phyloP scores from a whole-genome alignment of 2,329 filamentous ascomycete genomes.

The Pseudocercospora cruenta region DNA sequence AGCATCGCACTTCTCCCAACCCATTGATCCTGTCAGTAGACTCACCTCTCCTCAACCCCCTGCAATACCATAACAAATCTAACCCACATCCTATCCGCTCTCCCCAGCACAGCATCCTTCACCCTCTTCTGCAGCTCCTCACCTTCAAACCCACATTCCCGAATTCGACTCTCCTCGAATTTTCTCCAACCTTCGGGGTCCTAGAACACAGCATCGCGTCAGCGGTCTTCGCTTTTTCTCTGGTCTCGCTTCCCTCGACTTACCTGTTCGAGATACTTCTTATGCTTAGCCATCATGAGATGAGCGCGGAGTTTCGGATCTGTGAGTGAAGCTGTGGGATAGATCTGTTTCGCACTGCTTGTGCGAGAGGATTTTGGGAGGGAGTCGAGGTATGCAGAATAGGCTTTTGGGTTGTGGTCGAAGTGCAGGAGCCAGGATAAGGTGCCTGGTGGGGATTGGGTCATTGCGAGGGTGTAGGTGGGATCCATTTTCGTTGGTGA shows the following conservation, averaged over 20 bases:
- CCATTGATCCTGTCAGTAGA: neutral
- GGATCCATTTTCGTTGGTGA: neutral
- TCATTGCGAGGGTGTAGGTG: neutral
- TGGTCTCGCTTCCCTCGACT: neutral
- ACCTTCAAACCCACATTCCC: neutral
- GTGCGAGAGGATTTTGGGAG: slow-evolving; percentile 1
- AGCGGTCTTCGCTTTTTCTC: too few species aligned
- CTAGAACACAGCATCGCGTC: neutral
- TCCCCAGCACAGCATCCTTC: neutral
- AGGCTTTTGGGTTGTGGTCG: slow-evolving; percentile 1
- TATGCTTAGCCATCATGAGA: slow-evolving; percentile 8
- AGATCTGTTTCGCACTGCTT: neutral
- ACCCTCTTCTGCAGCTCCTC: neutral
- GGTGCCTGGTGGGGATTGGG: slow-evolving; percentile 4
- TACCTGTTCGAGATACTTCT: slow-evolving; percentile 6
- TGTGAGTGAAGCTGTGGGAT: slow-evolving; percentile 4
- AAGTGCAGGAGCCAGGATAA: slow-evolving; percentile 1
- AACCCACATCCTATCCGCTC: neutral
- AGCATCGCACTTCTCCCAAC: neutral
- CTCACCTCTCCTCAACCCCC: slow-evolving; percentile 6
- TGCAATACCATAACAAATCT: slow-evolving; percentile 1
- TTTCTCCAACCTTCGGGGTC: neutral
- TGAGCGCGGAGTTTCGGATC: slow-evolving; percentile 8
- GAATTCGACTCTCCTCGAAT: neutral
- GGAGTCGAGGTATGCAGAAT: neutral